These are phyloP conservation scores for Quercus ilex DNA, from an alignment of 306 rosid species.

Conservation along the genomic window DNA sequence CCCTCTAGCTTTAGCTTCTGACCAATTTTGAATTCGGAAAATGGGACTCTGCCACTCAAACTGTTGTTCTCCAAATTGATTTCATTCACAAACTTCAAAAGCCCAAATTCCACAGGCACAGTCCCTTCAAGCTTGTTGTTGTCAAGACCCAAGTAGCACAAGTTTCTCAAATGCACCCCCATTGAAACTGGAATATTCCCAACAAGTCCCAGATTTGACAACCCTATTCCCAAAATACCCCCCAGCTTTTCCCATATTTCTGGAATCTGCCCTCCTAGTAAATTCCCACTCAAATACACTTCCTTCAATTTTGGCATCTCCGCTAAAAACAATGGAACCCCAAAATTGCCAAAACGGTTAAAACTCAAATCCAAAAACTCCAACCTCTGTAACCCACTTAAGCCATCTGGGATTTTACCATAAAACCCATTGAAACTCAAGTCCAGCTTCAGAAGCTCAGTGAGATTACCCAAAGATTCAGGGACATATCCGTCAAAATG, in stretches of 20 bases:
- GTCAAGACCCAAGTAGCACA: slow-evolving; percentile 68
- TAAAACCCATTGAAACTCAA: slow-evolving; percentile 46
- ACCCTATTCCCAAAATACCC: slow-evolving; percentile 44
- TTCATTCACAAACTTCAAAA: slow-evolving; percentile 43
- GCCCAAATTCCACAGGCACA: slow-evolving; percentile 59
- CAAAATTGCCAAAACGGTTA: slow-evolving; percentile 56
- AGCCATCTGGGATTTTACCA: slow-evolving; percentile 58
- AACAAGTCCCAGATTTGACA: slow-evolving; percentile 58
- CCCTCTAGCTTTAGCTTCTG: slow-evolving; percentile 54
- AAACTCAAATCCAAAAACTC: slow-evolving; percentile 74
- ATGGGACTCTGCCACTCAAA: slow-evolving; percentile 57
- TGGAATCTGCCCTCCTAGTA: slow-evolving; percentile 67
- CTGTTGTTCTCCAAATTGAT: slow-evolving; percentile 82
- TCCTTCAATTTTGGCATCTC: slow-evolving; percentile 49
- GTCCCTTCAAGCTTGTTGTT: slow-evolving; percentile 69
- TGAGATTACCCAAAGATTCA: slow-evolving; percentile 35
- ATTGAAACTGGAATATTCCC: slow-evolving; percentile 72
- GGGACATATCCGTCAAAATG: slow-evolving; percentile 38
- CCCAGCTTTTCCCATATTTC: slow-evolving; percentile 65
- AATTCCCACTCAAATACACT: slow-evolving; percentile 70
- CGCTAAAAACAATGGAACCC: slow-evolving; percentile 56
- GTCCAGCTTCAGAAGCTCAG: slow-evolving; percentile 66
- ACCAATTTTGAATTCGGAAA: slow-evolving; percentile 34
- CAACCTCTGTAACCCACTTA: slow-evolving; percentile 29
- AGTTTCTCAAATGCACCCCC: slow-evolving; percentile 50